A percentile compares a stretch with the other conserved stretches of the same genome.
These are phyloP conservation scores for Karstenula rhodostoma DNA, from an alignment of 2,329 filamentous ascomycete species.

Conservation along the genomic window DNA sequence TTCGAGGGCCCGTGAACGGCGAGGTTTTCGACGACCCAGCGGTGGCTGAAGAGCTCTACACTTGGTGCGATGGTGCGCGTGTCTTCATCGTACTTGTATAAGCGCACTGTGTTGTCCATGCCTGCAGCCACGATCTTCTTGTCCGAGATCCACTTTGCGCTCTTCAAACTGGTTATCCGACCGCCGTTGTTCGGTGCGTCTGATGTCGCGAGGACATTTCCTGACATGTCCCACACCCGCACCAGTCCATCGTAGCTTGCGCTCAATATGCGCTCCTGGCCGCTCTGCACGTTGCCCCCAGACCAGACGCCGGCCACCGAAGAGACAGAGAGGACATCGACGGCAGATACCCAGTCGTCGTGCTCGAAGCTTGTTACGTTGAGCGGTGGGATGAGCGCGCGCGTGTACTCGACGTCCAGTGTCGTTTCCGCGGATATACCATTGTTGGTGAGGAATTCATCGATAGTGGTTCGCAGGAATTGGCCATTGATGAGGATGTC, in stretches of 20 bases:
- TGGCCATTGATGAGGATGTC: slow-evolving; percentile 96
- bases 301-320: slow-evolving; percentile 69
- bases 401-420: slow-evolving; percentile 89
- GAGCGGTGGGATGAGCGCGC: slow-evolving; percentile 85
- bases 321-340: slow-evolving; percentile 79
- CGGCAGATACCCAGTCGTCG: slow-evolving; percentile 92
- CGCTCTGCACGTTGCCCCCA: slow-evolving; percentile 56
- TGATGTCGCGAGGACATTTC: slow-evolving; percentile 83
- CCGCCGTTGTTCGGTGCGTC: slow-evolving; percentile 69
- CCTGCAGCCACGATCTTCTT: slow-evolving; percentile 83
- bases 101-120: slow-evolving; percentile 81
- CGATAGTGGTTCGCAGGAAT: slow-evolving; percentile 86
- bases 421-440: slow-evolving; percentile 90
- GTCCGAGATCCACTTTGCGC: slow-evolving; percentile 82
- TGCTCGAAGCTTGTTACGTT: slow-evolving; percentile 95
- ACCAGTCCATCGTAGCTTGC: slow-evolving; percentile 90
- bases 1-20: slow-evolving; percentile 76
- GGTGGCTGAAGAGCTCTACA: slow-evolving; percentile 86
- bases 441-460: slow-evolving; percentile 86
- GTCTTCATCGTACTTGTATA: slow-evolving; percentile 87
- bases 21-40: slow-evolving; percentile 75
- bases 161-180: slow-evolving; percentile 74
- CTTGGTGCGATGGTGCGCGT: slow-evolving; percentile 71
- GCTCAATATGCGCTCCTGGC: slow-evolving; percentile 82
- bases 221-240: slow-evolving; percentile 85